Percentiles rank a stretch among this genome's conserved stretches.
phyloP scores from a whole-genome alignment of 2,329 filamentous ascomycete genomes.

The Aspergillus fijiensis region DNA sequence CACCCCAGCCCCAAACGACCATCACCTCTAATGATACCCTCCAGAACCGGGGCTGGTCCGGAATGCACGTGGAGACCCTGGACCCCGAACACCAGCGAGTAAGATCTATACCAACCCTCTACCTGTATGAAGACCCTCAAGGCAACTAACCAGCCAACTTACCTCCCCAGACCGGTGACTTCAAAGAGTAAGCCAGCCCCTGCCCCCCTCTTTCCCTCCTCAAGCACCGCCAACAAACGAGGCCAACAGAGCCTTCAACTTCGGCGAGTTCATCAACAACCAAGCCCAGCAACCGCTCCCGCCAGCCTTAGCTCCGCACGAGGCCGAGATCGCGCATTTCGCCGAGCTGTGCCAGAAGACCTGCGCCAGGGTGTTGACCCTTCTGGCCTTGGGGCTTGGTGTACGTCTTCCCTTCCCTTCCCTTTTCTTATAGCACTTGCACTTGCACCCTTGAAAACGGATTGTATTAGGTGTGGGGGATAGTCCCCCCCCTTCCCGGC shows the following conservation, averaged over 20 bases:
- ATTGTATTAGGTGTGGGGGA: too few species aligned
- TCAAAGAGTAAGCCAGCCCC: constrained; percentile 68
- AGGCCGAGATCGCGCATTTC: constrained; percentile 65
- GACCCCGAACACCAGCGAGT: constrained; percentile 81
- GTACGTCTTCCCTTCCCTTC: constrained; percentile 42
- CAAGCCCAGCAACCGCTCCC: constrained; percentile 78
- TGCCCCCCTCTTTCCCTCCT: not conserved
- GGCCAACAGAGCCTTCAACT: constrained; percentile 75
- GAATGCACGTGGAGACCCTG: constrained; percentile 82
- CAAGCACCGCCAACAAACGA: not conserved
- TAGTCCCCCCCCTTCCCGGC: not conserved
- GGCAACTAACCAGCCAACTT: constrained; percentile 16
- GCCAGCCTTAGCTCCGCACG: constrained; percentile 57
- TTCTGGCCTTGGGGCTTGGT: constrained; percentile 75
- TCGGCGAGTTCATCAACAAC: constrained; percentile 70
- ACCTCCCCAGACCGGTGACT: constrained; percentile 66
- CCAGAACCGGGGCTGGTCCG: constrained; percentile 83
- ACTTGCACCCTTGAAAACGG: too few species aligned
- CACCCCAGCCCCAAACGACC: too few species aligned
- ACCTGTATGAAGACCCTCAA: not conserved
- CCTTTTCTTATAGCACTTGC: not conserved
- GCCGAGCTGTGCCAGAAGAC: constrained; percentile 68
- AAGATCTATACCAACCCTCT: constrained; percentile 24
- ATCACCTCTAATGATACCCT: not conserved
- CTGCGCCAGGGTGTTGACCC: constrained; percentile 68